Conservation (phyloP, 2,329 filamentous ascomycete species). For the Penicillium griseofulvum region DNA sequence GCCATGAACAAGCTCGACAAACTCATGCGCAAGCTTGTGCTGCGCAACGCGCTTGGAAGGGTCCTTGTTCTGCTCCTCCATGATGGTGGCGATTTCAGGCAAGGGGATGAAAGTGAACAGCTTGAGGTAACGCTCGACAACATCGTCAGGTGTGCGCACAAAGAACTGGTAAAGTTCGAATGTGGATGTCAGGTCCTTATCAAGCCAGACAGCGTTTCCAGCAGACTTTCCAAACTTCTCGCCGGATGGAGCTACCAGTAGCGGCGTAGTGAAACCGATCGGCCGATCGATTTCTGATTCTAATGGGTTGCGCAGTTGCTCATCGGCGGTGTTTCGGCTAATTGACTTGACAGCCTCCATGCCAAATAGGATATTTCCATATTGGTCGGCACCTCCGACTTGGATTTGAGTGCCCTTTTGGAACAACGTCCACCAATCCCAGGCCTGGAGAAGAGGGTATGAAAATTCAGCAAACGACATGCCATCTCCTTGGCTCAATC, state of each 20-base stretch:
- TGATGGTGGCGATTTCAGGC: slow-evolving; percentile 62
- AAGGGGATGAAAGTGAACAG: slow-evolving; percentile 86
- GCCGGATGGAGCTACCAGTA: slow-evolving; percentile 80
- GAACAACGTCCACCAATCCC: slow-evolving; percentile 94
- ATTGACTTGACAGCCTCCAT: slow-evolving; percentile 80
- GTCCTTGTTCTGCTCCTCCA: slow-evolving; percentile 65
- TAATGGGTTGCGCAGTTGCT: slow-evolving; percentile 40
- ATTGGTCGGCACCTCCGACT: slow-evolving; percentile 94
- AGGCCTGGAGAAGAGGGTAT: slow-evolving; percentile 90
- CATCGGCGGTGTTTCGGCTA: slow-evolving; percentile 47
- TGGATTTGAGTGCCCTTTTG: slow-evolving; percentile 72
- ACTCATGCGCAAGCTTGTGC: slow-evolving; percentile 77
- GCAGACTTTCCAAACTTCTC: slow-evolving; percentile 93
- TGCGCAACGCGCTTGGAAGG: slow-evolving; percentile 75
- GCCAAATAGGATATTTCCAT: slow-evolving; percentile 89
- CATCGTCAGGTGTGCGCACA: slow-evolving; percentile 73
- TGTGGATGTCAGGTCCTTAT: slow-evolving; percentile 71
- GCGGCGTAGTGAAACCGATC: slow-evolving; percentile 84
- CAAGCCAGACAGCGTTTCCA: slow-evolving; percentile 92
- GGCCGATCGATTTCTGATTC: slow-evolving; percentile 50
- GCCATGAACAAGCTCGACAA: slow-evolving; percentile 78
- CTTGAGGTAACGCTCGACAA: slow-evolving; percentile 78
- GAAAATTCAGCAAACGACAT: slow-evolving; percentile 93
- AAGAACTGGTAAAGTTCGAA: slow-evolving; percentile 95
- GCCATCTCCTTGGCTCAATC: slow-evolving; percentile 80